phyloP scores from a whole-genome alignment of 208 protist species.

The Trypanosoma scelopori region DNA sequence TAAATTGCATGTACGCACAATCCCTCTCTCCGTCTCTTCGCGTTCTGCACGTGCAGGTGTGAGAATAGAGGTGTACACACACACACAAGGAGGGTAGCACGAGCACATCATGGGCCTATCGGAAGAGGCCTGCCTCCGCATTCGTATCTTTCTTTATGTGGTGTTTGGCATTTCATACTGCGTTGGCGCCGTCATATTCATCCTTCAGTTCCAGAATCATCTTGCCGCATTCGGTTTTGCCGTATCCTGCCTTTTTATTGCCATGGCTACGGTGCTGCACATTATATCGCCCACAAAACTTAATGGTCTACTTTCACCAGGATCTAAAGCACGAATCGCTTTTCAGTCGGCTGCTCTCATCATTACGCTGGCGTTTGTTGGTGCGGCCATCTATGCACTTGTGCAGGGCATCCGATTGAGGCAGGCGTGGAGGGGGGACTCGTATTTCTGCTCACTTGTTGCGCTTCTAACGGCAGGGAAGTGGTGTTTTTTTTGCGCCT shows the following conservation, averaged over 20 bases:
- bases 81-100: conserved; percentile 20
- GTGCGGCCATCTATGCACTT: conserved; percentile 61
- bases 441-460: conserved; percentile 77
- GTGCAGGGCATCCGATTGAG: conserved; percentile 41
- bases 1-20: not conserved
- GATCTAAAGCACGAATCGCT: conserved; percentile 31
- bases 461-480: conserved; percentile 62
- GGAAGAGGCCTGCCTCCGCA: conserved; percentile 11
- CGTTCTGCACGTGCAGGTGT: conserved; percentile 2
- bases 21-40: conserved; percentile 1
- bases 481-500: conserved; percentile 54
- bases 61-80: conserved; percentile 1
- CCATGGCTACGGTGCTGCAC: conserved; percentile 35
- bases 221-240: conserved; percentile 61
- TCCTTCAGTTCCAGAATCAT: conserved; percentile 57
- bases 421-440: conserved; percentile 56
- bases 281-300: conserved; percentile 39
- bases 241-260: conserved; percentile 49
- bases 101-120: conserved; percentile 24
- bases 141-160: conserved; percentile 42
- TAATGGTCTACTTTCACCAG: conserved; percentile 44
- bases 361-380: conserved; percentile 36
- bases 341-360: conserved; percentile 48
- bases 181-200: conserved; percentile 42
- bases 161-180: conserved; percentile 52